Conservation (phyloP, 1,284 basidiomycete species). For the Ustilago cynodontis region DNA sequence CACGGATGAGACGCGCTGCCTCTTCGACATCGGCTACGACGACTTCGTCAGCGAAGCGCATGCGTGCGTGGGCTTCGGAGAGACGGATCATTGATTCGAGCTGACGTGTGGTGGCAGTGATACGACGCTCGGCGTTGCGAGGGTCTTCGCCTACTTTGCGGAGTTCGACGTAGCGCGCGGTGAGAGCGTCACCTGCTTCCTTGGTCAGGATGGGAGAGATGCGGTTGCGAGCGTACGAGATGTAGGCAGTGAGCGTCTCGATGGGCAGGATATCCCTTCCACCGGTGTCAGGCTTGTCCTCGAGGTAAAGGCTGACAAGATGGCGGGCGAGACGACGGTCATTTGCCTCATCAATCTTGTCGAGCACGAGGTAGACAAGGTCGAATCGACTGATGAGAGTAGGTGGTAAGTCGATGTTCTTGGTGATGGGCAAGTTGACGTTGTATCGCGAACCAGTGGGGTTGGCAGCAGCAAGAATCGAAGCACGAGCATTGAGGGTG, state of each 20-base stretch:
- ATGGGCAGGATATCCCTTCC: constrained; percentile 84
- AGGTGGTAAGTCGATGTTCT: constrained; percentile 82
- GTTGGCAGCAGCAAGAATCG: constrained; percentile 96
- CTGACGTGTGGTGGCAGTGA: constrained; percentile 97
- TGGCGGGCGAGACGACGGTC: constrained; percentile 93
- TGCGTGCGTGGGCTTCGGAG: constrained; percentile 93
- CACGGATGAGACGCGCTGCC: constrained; percentile 90
- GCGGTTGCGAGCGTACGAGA: constrained; percentile 90
- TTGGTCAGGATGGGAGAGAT: constrained; percentile 90
- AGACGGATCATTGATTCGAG: constrained; percentile 98
- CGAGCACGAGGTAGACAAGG: constrained; percentile 94
- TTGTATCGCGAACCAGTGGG: constrained; percentile 97
- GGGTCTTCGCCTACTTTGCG: constrained; percentile 87
- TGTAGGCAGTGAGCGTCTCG: constrained; percentile 90
- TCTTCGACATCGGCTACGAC: constrained; percentile 89
- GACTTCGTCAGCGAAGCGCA: constrained; percentile 88
- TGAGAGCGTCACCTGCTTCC: constrained; percentile 85
- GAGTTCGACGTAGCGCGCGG: constrained; percentile 90
- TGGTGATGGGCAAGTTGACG: constrained; percentile 81
- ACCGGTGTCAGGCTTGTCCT: constrained; percentile 82
- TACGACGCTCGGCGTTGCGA: constrained; percentile 83
- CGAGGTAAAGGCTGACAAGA: constrained; percentile 91
- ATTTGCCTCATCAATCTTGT: constrained; percentile 85
- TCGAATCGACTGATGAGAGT: constrained; percentile 98
- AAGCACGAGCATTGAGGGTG: constrained; percentile 95